Evolutionary conservation across 495 filamentous ascomycete genomes (phyloP), one percentile per base, ranked within the genome.

Genomic region (Aspergillus indologenus): DNA sequence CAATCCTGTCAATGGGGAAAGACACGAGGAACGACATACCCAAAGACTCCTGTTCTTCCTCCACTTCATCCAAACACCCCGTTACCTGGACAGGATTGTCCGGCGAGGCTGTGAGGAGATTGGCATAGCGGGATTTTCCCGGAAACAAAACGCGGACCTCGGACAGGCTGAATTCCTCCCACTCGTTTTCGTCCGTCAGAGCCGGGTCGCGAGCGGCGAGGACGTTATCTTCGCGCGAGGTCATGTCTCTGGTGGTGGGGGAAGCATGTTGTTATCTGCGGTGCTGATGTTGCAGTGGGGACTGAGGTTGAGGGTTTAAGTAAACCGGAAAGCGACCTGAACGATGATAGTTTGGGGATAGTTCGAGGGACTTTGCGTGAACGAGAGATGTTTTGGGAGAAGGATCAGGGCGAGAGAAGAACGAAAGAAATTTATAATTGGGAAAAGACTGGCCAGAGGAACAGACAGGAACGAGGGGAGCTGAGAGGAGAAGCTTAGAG

Each of bases 131-230:
- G 45, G 74, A 75, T 64, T 80, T 83, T 20, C 76, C 73, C 40
- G 75, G 73, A 22, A 78, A 69, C 59, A 78, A 66, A 45, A 86
- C 74, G 58, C 78, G 76, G 60, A 80, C 82, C 48, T 85, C 77
- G 50, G 68, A 75, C 43, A 87, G 70, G 31, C 68, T 64, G 67
- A 84, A 85, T 57, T 81, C 79, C 49, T 79, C 77, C 83, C 83
- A 85, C 61, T 85, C 77, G 68, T 86, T 84, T 68, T 83, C 73
- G 71, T 83, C 77, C 43, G 68, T 60, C 60, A 84, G 61, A 57
- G 79, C 77, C 58, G 80, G 73, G 72, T 84, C 72, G 66, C 76
- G 74, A 55, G 82, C 75, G 67, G 73, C 70, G 59, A 87, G 78
- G 65, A 86, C 70, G 56, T 71, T 73, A 69, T 80, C 75, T 74